Evolutionary conservation across 768 basidiomycete species (phyloP).

Genomic region (Tephrocybe rancida): DNA sequence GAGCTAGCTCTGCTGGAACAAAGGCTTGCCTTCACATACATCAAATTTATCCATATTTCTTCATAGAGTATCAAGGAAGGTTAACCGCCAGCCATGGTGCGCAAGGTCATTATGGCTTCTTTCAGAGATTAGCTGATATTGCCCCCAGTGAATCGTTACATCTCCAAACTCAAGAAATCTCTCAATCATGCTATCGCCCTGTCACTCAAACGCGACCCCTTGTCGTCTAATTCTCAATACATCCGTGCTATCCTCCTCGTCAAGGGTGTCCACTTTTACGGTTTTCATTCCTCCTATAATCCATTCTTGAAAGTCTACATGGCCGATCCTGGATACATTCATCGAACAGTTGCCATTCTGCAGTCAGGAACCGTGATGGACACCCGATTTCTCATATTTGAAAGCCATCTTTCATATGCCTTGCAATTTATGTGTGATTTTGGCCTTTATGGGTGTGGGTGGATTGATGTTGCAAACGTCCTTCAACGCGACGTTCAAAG

Average conservation of each 20-base stretch:
- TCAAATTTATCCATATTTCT: slow-evolving; percentile 94
- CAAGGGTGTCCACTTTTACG: slow-evolving; percentile 96
- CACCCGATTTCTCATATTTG: slow-evolving; percentile 78
- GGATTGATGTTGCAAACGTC: slow-evolving; percentile 74
- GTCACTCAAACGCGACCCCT: slow-evolving; percentile 74
- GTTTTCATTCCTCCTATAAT: slow-evolving; percentile 81
- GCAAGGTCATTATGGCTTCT: slow-evolving; percentile 7
- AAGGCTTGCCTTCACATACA: slow-evolving; percentile 90
- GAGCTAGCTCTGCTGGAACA: slow-evolving; percentile 73
- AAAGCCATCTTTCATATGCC: slow-evolving; percentile 86
- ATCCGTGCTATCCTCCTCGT: slow-evolving; percentile 81
- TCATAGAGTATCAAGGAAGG: slow-evolving; percentile 75
- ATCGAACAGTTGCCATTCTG: slow-evolving; percentile 73
- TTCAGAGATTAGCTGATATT: slow-evolving; percentile 2
- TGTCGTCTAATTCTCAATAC: slow-evolving; percentile 56
- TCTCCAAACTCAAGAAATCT: slow-evolving; percentile 66
- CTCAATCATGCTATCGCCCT: slow-evolving; percentile 87
- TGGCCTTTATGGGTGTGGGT: slow-evolving; percentile 92
- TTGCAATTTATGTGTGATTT: slow-evolving; percentile 96
- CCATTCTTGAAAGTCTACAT: slow-evolving; percentile 90
- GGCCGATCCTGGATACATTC: slow-evolving; percentile 68
- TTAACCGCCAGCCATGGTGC: slow-evolving; percentile 67
- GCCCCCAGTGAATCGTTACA: slow-evolving; percentile 71
- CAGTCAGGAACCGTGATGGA: slow-evolving; percentile 84
- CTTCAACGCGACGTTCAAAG: slow-evolving; percentile 50